phyloP scores from a whole-genome alignment of 768 basidiomycete genomes.

The Mycena belliarum region DNA sequence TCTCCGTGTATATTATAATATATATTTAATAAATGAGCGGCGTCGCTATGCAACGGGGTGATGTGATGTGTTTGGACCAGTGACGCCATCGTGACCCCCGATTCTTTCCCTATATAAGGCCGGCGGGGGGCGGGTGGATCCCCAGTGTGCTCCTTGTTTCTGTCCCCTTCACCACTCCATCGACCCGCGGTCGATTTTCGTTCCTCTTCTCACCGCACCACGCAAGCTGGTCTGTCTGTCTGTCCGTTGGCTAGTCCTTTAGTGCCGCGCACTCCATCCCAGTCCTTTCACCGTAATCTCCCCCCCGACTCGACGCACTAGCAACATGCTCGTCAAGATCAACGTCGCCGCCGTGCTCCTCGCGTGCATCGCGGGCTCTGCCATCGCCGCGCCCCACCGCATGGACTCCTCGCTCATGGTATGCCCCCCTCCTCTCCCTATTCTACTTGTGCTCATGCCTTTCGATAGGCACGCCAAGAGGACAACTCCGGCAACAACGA shows the following conservation, averaged over 20 bases:
- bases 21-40: too few relatives aligned
- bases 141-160: conserved; percentile 16
- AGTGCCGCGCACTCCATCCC: conserved; percentile 19
- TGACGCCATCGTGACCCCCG: too few relatives aligned
- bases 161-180: conserved; percentile 15
- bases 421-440: too few relatives aligned
- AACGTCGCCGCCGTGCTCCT: conserved; percentile 24
- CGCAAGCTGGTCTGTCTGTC: conserved; percentile 13
- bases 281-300: conserved; percentile 13
- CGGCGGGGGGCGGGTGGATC: too few relatives aligned
- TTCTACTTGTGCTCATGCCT: too few relatives aligned
- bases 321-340: conserved; percentile 33
- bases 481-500: too few relatives aligned
- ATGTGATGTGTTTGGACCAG: too few relatives aligned
- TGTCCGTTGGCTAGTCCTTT: conserved; percentile 19
- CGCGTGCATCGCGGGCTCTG: conserved; percentile 25
- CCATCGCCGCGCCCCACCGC: conserved; percentile 28
- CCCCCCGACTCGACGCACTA: background rate
- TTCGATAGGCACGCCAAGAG: too few relatives aligned
- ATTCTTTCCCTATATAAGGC: too few relatives aligned
- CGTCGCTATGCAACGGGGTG: too few relatives aligned
- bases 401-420: conserved; percentile 22
- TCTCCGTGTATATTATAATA: too few relatives aligned
- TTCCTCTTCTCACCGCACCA: too few relatives aligned
- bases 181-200: conserved; percentile 20